phyloP scores from a whole-genome alignment of 1,139 yeast genomes.

The Pichia sp. region DNA sequence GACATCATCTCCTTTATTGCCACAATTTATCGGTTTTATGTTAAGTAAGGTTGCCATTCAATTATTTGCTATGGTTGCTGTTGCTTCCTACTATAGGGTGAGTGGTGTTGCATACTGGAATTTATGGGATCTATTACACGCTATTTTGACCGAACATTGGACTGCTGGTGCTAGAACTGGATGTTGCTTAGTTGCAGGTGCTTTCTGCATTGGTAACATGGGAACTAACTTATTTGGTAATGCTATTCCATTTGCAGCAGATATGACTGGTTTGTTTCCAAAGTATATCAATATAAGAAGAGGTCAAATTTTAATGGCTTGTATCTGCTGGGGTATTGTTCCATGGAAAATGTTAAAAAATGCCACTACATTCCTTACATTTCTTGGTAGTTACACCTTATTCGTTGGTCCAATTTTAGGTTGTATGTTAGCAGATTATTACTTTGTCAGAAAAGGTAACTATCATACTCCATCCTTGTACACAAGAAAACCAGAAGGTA shows the following conservation, averaged over 20 bases:
- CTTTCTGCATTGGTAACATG: slow-evolving; percentile 46
- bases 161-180: slow-evolving; percentile 44
- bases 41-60: slow-evolving; percentile 28
- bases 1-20: slow-evolving; percentile 31
- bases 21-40: slow-evolving; percentile 27
- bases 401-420: slow-evolving; percentile 35
- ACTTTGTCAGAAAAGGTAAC: slow-evolving; percentile 32
- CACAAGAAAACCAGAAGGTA: slow-evolving; percentile 28
- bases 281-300: slow-evolving; percentile 76
- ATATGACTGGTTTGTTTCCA: slow-evolving; percentile 78
- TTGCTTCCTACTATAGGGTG: slow-evolving; percentile 26
- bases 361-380: slow-evolving; percentile 57
- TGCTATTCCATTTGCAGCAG: slow-evolving; percentile 57
- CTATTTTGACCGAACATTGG: slow-evolving; percentile 33
- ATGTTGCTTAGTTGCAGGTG: slow-evolving; percentile 44
- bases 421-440: slow-evolving; percentile 35
- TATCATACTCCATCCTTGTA: slow-evolving; percentile 34
- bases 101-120: slow-evolving; percentile 31
- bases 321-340: slow-evolving; percentile 69
- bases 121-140: slow-evolving; percentile 28
- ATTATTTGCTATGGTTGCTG: slow-evolving; percentile 28
- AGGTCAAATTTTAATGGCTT: slow-evolving; percentile 74
- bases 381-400: slow-evolving; percentile 26
- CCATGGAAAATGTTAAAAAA: slow-evolving; percentile 65
- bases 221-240: slow-evolving; percentile 49